Conservation (phyloP, 257 asterid genomes). For the Plantago elongata region DNA sequence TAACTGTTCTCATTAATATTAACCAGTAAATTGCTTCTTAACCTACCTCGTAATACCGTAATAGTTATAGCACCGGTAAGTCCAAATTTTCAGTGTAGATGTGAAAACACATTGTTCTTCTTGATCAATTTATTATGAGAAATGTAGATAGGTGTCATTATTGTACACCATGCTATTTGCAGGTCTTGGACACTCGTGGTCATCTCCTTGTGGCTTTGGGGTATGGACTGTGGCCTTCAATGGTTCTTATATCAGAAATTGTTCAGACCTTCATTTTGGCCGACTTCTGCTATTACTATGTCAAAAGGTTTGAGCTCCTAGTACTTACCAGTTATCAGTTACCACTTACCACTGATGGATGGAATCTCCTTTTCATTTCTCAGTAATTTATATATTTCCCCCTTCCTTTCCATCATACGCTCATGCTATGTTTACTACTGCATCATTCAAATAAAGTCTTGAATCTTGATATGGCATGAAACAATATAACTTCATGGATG, state of each 20-base stretch:
- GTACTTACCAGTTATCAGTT: no score
- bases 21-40: no score
- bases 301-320: slow-evolving; percentile 39
- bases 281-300: slow-evolving; percentile 69
- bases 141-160: background rate
- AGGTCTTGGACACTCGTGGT: slow-evolving; percentile 77
- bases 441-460: background rate
- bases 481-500: background rate
- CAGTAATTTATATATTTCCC: background rate
- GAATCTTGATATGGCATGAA: background rate
- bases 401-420: no score
- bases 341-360: background rate
- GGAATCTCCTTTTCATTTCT: background rate
- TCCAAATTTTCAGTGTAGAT: no score
- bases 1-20: no score
- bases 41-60: no score
- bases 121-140: no score
- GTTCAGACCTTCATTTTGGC: slow-evolving; percentile 77
- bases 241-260: slow-evolving; percentile 75
- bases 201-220: slow-evolving; percentile 75
- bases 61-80: no score
- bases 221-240: slow-evolving; percentile 69
- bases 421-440: background rate
- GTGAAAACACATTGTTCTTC: no score
- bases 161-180: slow-evolving; percentile 19